Percentiles rank a stretch among this genome's conserved stretches.
Conservation (phyloP, 805 yeast species). For the Metschnikowia reukaufii region DNA sequence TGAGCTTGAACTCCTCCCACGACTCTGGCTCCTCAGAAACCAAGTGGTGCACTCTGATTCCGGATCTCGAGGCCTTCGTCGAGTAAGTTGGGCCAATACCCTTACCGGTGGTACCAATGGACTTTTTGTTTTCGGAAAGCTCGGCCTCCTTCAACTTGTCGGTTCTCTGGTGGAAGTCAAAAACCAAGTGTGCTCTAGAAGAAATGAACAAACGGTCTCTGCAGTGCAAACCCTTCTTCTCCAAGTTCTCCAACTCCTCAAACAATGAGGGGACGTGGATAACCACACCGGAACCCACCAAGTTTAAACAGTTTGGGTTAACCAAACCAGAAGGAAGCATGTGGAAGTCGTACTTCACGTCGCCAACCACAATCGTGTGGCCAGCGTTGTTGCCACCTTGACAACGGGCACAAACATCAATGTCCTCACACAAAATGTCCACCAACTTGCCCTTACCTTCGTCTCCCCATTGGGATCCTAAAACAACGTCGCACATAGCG, state of each 20-base stretch:
- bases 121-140: slow-evolving; percentile 72
- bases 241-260: slow-evolving; percentile 77
- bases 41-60: slow-evolving; percentile 94
- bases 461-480: slow-evolving; percentile 99
- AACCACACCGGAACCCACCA: slow-evolving; percentile 96
- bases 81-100: slow-evolving; percentile 99
- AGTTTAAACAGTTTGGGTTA: slow-evolving; percentile 84
- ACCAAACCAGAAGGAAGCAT: slow-evolving; percentile 98
- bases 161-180: slow-evolving; percentile 96
- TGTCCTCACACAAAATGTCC: slow-evolving; percentile 88
- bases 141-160: slow-evolving; percentile 95
- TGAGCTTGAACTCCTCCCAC: slow-evolving; percentile 86
- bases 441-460: slow-evolving; percentile 99
- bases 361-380: slow-evolving; percentile 92
- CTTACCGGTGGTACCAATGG: slow-evolving; percentile 97
- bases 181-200: slow-evolving; percentile 93
- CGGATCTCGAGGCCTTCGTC: slow-evolving; percentile 95
- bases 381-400: slow-evolving; percentile 99
- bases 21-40: slow-evolving; percentile 86
- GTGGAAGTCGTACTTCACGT: slow-evolving; percentile 92
- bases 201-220: slow-evolving; percentile 80
- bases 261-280: slow-evolving; percentile 93
- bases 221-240: slow-evolving; percentile 76
- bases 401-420: slow-evolving; percentile 97
- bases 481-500: slow-evolving; percentile 81